phyloP scores from a whole-genome alignment of 2,329 filamentous ascomycete species.

The Aschersonia sp. region DNA sequence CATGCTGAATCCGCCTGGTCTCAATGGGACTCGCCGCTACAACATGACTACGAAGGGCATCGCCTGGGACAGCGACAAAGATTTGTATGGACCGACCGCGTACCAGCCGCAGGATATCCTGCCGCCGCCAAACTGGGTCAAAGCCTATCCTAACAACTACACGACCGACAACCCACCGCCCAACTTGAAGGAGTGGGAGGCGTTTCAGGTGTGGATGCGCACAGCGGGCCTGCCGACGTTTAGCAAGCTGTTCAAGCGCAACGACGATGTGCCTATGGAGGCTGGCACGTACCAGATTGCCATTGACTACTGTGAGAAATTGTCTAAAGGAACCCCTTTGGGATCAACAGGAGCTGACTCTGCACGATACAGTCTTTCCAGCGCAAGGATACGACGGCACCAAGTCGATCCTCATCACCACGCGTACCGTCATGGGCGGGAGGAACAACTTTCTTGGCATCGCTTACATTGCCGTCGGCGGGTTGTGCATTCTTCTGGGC shows the following conservation, averaged over 20 bases:
- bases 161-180: slow-evolving; percentile 50
- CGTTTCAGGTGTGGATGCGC: slow-evolving; percentile 98
- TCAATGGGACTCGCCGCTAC: slow-evolving; percentile 36
- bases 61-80: slow-evolving; percentile 72
- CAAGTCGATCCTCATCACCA: slow-evolving; percentile 82
- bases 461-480: slow-evolving; percentile 86
- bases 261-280: slow-evolving; percentile 54
- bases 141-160: slow-evolving; percentile 58
- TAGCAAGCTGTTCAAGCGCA: slow-evolving; percentile 81
- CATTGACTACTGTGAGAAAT: slow-evolving; percentile 54
- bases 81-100: slow-evolving; percentile 57
- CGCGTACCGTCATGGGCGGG: slow-evolving; percentile 83
- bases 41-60: slow-evolving; percentile 67
- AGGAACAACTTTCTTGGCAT: slow-evolving; percentile 94
- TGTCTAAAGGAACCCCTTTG: neutral
- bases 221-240: slow-evolving; percentile 88
- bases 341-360: no score
- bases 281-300: slow-evolving; percentile 62
- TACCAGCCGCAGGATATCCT: slow-evolving; percentile 53
- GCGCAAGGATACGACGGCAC: slow-evolving; percentile 68
- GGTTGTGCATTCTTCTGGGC: slow-evolving; percentile 80
- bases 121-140: slow-evolving; percentile 76
- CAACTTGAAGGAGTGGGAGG: slow-evolving; percentile 59
- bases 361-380: slow-evolving; percentile 53
- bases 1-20: slow-evolving; percentile 33